Evolutionary conservation across 306 rosid genomes (phyloP), one percentile per base, ranked within the genome.

Genomic region (Ormosia semicastrata): DNA sequence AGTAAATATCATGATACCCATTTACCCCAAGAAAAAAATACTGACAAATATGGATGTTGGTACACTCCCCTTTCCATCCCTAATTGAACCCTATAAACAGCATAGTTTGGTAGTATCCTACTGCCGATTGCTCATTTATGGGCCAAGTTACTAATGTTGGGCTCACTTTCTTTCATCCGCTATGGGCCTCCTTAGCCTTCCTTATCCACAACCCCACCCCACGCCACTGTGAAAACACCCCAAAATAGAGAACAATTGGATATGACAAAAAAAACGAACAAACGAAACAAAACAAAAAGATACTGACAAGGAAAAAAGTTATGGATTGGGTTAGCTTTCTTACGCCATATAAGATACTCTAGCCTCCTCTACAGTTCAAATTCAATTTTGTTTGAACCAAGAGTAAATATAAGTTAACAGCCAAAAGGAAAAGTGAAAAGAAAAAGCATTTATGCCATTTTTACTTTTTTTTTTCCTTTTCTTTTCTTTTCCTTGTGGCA

Each of bases 361-460:
- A 69, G 46, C 47, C 77, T 49, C 49, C 77, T 52, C 85, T 32
- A 39, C 52, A 59, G 29, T 76, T 77, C 69, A 77, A 80, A 83
- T 83, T 83, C 78, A 77, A 70, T 62, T 70, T 62, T 37, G 33
- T 30, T 75, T 67, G 57, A 81, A 43, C 70, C 81, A 82, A 63
- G 65, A 46, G 17, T 24, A 18, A 33, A 79, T 44, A 9, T 37
- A 36, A 69, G 40, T 71, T 17, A 33, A 37, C 33, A 58, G 50
- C 44, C 71, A 15, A 76, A 49, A 82, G 78, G 62, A 68, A 60
- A 83, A 41, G 78, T 7, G 2, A 52, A 83, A 76, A 77, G 75
- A 53, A 70, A 77, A 70, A 76, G 79, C 58, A 83, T 71, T 63
- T 40, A 77, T 77, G 43, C 74, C 58, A 82, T 37, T 24, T 74